Base-by-base conservation (phyloP, 345 rosid species). In the Eutrema heterophyllum region DNA sequence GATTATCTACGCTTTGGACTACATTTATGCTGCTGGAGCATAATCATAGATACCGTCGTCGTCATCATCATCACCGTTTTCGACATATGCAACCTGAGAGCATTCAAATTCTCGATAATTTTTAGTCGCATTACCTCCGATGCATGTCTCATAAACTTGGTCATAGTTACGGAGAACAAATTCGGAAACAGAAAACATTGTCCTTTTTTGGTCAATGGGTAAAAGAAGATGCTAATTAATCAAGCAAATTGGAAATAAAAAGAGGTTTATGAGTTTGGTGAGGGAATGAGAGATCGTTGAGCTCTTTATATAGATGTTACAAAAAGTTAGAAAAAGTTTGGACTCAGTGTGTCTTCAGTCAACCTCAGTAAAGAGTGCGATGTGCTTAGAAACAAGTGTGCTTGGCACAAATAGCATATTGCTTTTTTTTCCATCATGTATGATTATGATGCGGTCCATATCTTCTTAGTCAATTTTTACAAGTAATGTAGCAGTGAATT, bases 21-120 rank as follows among this genome's bases (percentile, higher is more conserved):
- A 13, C 24, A n/a, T 14, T 70, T 36, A 58, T 35, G 74, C 74
- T 3, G 67, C 67, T 58, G 67, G 73, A 26, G 67, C 74, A 13
- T 70, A 70, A 35, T 70, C 74, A 46, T 70, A 58, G 38, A 70
- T 26, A 35, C 1, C 9, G 9, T 70, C 9, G 9, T 70, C 74
- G 3, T 70, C 74, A 33, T 69, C 73, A 0, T 69, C 41, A 2
- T 59, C 67, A 1, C 67, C 67, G 14, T 58, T 58, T 46, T 57
- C 56, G 21, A 21, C 44, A 32, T n/a, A 69, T 16, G 30, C 9
- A 45, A 16, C 55, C 26, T 21, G 35, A 35, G 7, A 9, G n/a
- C 38, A 6, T 48, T 38, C 41, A 38, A 38, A 38, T 38, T 2
- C 41, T 38, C 41, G 41, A 38, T 38, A 38, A 2, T 9, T 9